Base-by-base conservation (phyloP, 257 asterid species). In the Orobanche coerulescens region DNA sequence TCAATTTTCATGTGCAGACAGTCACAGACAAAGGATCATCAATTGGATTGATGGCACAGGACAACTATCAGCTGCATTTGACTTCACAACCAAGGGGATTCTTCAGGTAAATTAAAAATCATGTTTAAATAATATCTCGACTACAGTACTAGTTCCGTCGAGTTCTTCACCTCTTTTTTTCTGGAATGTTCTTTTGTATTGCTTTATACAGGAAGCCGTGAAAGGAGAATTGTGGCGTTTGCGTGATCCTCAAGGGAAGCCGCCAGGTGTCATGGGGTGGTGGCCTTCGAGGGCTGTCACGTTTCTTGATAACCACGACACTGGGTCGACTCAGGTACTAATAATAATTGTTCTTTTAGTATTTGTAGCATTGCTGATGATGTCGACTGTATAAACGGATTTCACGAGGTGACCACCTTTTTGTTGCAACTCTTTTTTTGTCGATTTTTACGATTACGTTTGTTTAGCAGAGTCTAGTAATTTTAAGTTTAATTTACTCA, bases 281-380 rank as follows among this genome's bases (percentile, higher is more conserved):
- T 92, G 96, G 95, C 84, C 97, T 63, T 88, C 98, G 60, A 84
- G 96, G 71, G 85, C 95, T 12, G 95, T 86, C 49, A 88, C 95
- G 3, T 92, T 92, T 76, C 82, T 92, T 50, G 98, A 92, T 68
- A 92, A 88, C 70, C 98, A 92, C 51, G 98, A 92, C 75, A 88
- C 98, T 13, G 98, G 96, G 26, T 92, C 96, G 14, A 88, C 95
- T 72, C 98, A 92, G 98, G 98, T 91, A 16, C 24, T 46, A 58
- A 59, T 46, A 58, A 59, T 46, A 12, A 16, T 75, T 50, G 15
- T 47, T 62, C 34, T 33, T 33, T 18, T 44, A 20, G 18, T 64
- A 16, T 25, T 47, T 67, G 23, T 28, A 33, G 19, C 19, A 39
- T 33, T 46, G 25, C 26, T 53, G 44, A 24, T 23, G 15, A 48